These are phyloP conservation scores for Fusarium succisae DNA, from an alignment of 2,329 filamentous ascomycete genomes.

Conservation along the genomic window DNA sequence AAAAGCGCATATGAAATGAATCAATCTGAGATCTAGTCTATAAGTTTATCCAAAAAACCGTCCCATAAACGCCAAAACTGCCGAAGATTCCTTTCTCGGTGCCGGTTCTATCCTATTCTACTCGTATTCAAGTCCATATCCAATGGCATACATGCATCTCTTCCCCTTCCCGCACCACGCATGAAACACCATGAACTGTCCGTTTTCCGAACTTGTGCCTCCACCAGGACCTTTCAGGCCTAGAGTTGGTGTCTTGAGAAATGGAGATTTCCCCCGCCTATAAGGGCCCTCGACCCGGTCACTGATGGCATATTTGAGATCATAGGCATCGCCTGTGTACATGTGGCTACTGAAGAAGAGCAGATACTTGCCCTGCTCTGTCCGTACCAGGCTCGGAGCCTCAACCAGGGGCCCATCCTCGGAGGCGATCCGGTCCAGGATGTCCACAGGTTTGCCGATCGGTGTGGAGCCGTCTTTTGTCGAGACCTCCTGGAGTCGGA, in stretches of 20 bases:
- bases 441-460: slow-evolving; percentile 58
- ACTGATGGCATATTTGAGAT: slow-evolving; percentile 67
- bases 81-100: background rate
- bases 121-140: slow-evolving; percentile 25
- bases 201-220: slow-evolving; percentile 47
- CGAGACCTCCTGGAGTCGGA: slow-evolving; percentile 64
- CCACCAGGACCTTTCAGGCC: slow-evolving; percentile 54
- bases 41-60: background rate
- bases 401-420: slow-evolving; percentile 67
- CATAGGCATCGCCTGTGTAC: slow-evolving; percentile 63
- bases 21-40: background rate
- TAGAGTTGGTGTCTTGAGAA: slow-evolving; percentile 51
- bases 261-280: slow-evolving; percentile 41
- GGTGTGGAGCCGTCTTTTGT: slow-evolving; percentile 60
- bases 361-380: slow-evolving; percentile 61
- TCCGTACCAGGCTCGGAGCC: slow-evolving; percentile 64
- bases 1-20: background rate
- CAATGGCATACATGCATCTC: slow-evolving; percentile 51
- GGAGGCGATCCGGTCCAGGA: slow-evolving; percentile 54
- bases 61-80: slow-evolving; percentile 9
- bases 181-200: slow-evolving; percentile 49
- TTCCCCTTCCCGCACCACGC: slow-evolving; percentile 46
- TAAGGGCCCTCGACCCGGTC: slow-evolving; percentile 51
- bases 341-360: slow-evolving; percentile 72
- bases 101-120: background rate